A percentile compares a stretch with the other conserved stretches of the same genome.
Conservation (phyloP, 495 filamentous ascomycete species). For the Letharia columbiana region DNA sequence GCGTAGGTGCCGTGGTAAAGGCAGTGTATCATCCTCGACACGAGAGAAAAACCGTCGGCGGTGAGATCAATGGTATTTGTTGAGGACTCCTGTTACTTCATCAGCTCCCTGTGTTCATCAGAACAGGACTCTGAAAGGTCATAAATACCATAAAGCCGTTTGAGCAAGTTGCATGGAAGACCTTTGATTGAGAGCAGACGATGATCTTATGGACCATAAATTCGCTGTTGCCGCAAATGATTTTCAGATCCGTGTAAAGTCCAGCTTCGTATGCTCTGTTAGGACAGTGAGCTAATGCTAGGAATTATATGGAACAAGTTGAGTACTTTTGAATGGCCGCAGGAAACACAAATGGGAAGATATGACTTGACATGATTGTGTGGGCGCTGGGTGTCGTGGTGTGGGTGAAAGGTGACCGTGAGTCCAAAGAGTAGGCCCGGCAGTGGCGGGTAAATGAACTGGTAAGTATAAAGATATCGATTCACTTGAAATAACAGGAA, state of each 20-base stretch:
- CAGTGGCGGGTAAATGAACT: background rate
- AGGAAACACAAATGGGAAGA: background rate
- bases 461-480: background rate
- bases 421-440: no score
- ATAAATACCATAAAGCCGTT: background rate
- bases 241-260: constrained; percentile 3
- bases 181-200: constrained; percentile 5
- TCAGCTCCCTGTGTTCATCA: background rate
- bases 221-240: background rate
- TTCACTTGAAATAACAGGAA: background rate
- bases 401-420: background rate
- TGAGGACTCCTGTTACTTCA: background rate
- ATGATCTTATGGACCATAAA: constrained; percentile 5
- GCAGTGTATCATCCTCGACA: background rate
- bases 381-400: background rate
- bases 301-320: no score
- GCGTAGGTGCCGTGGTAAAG: background rate
- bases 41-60: background rate
- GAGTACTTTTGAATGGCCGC: background rate
- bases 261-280: background rate
- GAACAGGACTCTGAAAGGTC: background rate
- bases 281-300: background rate
- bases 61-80: background rate
- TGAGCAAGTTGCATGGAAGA: constrained; percentile 4
- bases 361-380: background rate